Conservation (phyloP, 176 grass and related monocot genomes). For the Oryza australiensis region DNA sequence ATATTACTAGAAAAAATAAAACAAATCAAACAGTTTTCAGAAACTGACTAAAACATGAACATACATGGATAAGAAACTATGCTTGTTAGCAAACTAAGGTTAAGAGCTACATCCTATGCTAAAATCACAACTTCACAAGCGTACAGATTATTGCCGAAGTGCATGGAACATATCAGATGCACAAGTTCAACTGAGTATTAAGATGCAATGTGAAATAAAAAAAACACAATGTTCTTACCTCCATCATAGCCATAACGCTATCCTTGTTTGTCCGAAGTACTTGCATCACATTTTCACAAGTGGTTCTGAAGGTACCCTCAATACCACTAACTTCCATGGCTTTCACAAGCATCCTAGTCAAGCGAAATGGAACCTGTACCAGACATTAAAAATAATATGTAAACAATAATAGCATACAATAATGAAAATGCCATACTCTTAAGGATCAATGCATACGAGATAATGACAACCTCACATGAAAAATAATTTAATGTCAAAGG, state of each 20-base stretch:
- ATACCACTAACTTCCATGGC: constrained; percentile 99
- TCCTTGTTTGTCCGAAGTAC: constrained; percentile 96
- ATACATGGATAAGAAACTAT: neutral
- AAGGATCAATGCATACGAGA: neutral
- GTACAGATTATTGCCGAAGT: neutral
- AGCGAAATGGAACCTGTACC: constrained; percentile 86
- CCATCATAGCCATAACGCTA: constrained; percentile 99
- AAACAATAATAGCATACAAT: neutral
- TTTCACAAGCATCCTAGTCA: constrained; percentile 98
- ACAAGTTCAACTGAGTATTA: neutral
- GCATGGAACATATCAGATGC: neutral
- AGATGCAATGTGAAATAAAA: constrained; percentile 1
- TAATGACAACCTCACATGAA: neutral
- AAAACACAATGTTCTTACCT: constrained; percentile 54
- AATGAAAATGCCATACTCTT: neutral
- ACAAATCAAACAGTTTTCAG: neutral
- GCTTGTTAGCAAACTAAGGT: neutral
- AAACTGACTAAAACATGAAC: neutral
- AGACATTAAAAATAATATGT: constrained; percentile 27
- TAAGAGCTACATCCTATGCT: neutral
- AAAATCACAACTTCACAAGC: neutral
- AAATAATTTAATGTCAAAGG: neutral
- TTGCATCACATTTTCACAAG: constrained; percentile 99
- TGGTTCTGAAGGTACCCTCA: constrained; percentile 95
- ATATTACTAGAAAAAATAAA: neutral